Conservation (phyloP, 2,329 filamentous ascomycete genomes). For the Aspergillus thermomutatus region DNA sequence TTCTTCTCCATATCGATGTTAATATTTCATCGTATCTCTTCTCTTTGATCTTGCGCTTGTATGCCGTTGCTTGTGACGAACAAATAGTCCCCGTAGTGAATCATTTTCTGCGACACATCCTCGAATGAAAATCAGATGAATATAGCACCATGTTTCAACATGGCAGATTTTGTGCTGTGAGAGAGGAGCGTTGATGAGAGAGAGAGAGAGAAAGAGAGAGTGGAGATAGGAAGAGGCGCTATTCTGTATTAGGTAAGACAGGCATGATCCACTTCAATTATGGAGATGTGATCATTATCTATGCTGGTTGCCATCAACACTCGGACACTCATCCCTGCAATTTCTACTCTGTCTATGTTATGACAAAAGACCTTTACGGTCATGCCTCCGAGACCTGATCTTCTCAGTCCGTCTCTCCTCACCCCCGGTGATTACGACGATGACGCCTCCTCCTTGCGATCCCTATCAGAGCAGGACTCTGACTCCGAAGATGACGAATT, state of each 20-base stretch:
- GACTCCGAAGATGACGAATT: constrained; percentile 74
- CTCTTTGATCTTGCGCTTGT: no score
- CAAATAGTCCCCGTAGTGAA: no score
- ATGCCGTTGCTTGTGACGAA: no score
- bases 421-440: constrained; percentile 65
- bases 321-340: neutral
- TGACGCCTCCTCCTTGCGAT: constrained; percentile 65
- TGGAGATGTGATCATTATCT: neutral
- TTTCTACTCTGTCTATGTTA: neutral
- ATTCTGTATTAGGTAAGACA: neutral
- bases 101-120: no score
- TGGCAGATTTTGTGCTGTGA: no score
- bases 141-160: no score
- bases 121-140: no score
- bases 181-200: no score
- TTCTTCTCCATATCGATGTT: neutral
- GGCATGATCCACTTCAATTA: neutral
- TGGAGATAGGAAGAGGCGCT: neutral
- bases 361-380: neutral
- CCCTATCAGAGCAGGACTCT: constrained; percentile 63
- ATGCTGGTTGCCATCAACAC: neutral
- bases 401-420: constrained; percentile 49
- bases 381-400: constrained; percentile 24
- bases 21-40: no score
- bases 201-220: no score